Evolutionary conservation across 805 yeast genomes (phyloP).

Genomic region (Jamesozyma gamospora): DNA sequence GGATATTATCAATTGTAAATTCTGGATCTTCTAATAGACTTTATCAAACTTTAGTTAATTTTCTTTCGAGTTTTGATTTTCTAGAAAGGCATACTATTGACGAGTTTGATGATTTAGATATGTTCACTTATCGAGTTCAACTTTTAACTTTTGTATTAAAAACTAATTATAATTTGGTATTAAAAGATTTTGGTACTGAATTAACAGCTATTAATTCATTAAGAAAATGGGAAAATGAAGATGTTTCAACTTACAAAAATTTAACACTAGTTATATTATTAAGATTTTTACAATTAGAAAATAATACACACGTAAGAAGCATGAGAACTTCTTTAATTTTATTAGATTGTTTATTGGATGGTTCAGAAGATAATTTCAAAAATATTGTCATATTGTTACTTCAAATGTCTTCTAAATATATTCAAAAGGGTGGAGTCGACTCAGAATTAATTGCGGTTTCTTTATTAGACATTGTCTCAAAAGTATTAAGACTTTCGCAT

Average conservation of each 20-base stretch:
- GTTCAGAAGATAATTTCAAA: conserved; percentile 46
- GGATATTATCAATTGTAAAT: conserved; percentile 37
- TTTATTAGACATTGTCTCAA: conserved; percentile 24
- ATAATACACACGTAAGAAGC: conserved; percentile 30
- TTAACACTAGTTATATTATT: conserved; percentile 38
- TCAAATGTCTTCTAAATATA: conserved; percentile 27
- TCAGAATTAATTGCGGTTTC: conserved; percentile 28
- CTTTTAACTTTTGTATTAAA: conserved; percentile 43
- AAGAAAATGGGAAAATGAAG: conserved; percentile 30
- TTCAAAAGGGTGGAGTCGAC: conserved; percentile 14
- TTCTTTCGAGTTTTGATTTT: conserved; percentile 38
- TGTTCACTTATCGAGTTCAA: conserved; percentile 52
- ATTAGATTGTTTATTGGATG: conserved; percentile 40
- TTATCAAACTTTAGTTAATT: conserved; percentile 48
- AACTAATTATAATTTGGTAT: conserved; percentile 34
- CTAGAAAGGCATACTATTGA: conserved; percentile 22
- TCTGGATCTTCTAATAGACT: conserved; percentile 53
- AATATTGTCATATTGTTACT: conserved; percentile 36
- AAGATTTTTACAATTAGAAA: conserved; percentile 34
- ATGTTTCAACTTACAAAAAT: conserved; percentile 52
- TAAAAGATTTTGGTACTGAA: conserved; percentile 46
- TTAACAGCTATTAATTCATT: conserved; percentile 41
- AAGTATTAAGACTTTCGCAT: conserved; percentile 25
- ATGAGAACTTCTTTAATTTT: conserved; percentile 37
- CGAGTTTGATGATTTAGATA: conserved; percentile 48